These are phyloP conservation scores for Corniculantispora saksenae DNA, from an alignment of 2,329 filamentous ascomycete genomes.

Conservation along the genomic window DNA sequence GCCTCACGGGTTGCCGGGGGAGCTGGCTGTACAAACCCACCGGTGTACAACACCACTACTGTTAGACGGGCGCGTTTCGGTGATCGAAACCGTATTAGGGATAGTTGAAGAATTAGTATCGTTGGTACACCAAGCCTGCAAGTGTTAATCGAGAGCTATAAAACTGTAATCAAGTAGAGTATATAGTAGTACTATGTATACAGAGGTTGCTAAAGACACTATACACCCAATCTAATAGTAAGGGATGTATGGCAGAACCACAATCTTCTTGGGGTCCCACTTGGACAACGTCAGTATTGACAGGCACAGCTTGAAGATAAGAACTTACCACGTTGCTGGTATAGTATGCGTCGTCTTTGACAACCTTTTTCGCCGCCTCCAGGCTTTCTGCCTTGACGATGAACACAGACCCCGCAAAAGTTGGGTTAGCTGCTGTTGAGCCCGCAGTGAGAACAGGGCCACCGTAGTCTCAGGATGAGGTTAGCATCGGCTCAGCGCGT, in stretches of 20 bases:
- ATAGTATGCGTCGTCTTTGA: not conserved
- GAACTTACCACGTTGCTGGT: not conserved
- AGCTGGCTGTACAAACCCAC: too few relatives aligned
- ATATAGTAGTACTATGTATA: not conserved
- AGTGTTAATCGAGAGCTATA: not conserved
- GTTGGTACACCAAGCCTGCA: not conserved
- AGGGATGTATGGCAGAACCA: not conserved
- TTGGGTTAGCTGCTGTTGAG: not conserved
- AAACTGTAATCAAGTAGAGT: not conserved
- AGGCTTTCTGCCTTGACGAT: not conserved
- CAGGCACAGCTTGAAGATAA: not conserved
- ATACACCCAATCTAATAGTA: not conserved
- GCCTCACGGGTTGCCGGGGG: too few relatives aligned
- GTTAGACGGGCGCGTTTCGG: too few relatives aligned
- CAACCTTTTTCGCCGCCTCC: not conserved
- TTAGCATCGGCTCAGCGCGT: not conserved
- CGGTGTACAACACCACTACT: too few relatives aligned
- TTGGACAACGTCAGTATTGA: not conserved
- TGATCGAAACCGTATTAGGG: too few relatives aligned
- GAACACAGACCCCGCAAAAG: not conserved
- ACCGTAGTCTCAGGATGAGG: not conserved
- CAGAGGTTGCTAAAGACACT: not conserved
- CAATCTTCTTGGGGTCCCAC: not conserved
- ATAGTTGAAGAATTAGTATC: not conserved
- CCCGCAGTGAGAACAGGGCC: not conserved